Base-by-base conservation (phyloP, 2,329 filamentous ascomycete genomes). In the Aspergillus aculeatus region DNA sequence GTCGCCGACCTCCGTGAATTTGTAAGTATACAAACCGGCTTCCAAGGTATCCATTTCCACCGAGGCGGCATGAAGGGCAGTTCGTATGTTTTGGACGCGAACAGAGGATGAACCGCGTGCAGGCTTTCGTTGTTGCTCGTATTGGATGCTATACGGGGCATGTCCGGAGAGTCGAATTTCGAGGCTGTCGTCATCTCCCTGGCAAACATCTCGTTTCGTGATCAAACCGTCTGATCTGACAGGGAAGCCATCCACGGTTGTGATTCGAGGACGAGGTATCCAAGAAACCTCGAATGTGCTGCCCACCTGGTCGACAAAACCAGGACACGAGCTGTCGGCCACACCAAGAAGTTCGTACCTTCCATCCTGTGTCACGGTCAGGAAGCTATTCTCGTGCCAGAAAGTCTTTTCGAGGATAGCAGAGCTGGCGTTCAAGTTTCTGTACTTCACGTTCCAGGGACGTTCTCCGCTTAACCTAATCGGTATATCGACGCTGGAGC, bases 181-280 rank as follows among this genome's bases (percentile, higher is more conserved):
- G 57, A 97, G 87, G 3, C 88, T 87, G 73, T 97, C 94, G 69
- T 96, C 90, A 62, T 98, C 94, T 31, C 94, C 94, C 78, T 99
- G 93, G 71, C 95, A 99, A 31, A 99, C 89, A 62, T 93, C 88
- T 47, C 87, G 84, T 75, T 96, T 96, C 66, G 87, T 73, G 71
- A 88, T 90, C 35, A 82, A 81, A 9, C 79, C 80, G 16, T 81
- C 79, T 38, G 82, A 76, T 11, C 80, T 80, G 50, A 91, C 82
- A 31, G 68, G 64, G 24, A 66, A 67, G 6, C 72, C 72, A 61
- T 77, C 75, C 50, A 87, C 84, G 4, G 86, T 81, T n/a, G 85
- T 85, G 61, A 89, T 84, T 5, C 87, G 81, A 1, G 95, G 96
- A 50, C 93, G 86, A 35, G 90, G 84, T 67, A 95, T 91, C 92